Evolutionary conservation across 2,329 filamentous ascomycete genomes (phyloP).

Genomic region (Xylaria hypoxylon): DNA sequence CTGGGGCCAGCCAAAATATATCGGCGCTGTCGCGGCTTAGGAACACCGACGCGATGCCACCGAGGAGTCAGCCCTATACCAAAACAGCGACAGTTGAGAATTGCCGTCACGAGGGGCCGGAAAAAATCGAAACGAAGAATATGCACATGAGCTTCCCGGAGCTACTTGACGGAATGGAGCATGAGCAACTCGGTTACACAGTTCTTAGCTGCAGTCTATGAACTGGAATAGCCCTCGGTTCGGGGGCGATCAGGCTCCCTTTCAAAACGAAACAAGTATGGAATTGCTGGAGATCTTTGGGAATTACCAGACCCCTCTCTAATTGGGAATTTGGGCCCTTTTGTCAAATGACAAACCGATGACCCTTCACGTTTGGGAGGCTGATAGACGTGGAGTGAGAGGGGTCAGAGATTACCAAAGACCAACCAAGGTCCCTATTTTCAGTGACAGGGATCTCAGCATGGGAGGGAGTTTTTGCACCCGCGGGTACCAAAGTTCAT

Average conservation of each 20-base stretch:
- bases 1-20: not conserved
- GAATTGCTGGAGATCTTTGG: constrained; percentile 19
- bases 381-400: constrained; percentile 28
- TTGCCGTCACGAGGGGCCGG: constrained; percentile 3
- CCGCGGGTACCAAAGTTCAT: constrained; percentile 26
- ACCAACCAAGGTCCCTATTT: constrained; percentile 34
- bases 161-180: constrained; percentile 14
- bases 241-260: not conserved
- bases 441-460: constrained; percentile 35
- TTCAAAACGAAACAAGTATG: not conserved
- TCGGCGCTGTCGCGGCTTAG: constrained; percentile 3
- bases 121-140: not conserved
- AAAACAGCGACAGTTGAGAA: constrained; percentile 6
- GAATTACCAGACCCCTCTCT: not conserved
- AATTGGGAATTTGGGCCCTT: constrained; percentile 27
- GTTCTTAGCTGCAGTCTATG: constrained; percentile 26
- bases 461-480: constrained; percentile 21
- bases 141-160: constrained; percentile 16
- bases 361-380: constrained; percentile 21
- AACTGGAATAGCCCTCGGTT: constrained; percentile 17
- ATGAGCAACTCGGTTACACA: constrained; percentile 31
- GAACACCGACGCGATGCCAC: constrained; percentile 15
- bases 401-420: constrained; percentile 33
- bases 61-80: not conserved
- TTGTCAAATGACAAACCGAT: constrained; percentile 33